Evolutionary conservation across 352 stramenopile genomes (phyloP).

Genomic region (Phytophthora colocasiae): DNA sequence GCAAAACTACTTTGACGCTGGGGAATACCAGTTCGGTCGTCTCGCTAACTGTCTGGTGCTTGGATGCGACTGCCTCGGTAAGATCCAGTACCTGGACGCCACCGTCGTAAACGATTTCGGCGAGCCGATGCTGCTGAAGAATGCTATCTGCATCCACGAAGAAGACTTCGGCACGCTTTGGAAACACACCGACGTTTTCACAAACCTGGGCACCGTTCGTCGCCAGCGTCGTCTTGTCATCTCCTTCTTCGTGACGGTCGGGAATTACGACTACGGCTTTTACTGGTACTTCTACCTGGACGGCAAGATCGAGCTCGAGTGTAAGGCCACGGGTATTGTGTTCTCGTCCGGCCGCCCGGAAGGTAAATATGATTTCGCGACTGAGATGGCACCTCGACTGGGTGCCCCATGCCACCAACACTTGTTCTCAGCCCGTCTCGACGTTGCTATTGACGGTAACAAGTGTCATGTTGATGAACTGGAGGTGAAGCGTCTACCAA

Average conservation of each 20-base stretch:
- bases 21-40: constrained; percentile 76
- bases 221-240: constrained; percentile 76
- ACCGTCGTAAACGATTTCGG: constrained; percentile 61
- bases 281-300: constrained; percentile 82
- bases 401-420: constrained; percentile 78
- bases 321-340: constrained; percentile 76
- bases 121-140: constrained; percentile 61
- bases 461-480: constrained; percentile 59
- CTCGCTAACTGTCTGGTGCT: constrained; percentile 77
- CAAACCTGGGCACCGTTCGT: constrained; percentile 42
- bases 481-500: constrained; percentile 56
- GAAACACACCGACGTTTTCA: constrained; percentile 68
- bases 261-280: constrained; percentile 87
- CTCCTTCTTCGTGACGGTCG: constrained; percentile 84
- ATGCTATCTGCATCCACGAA: constrained; percentile 87
- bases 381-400: constrained; percentile 61
- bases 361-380: constrained; percentile 56
- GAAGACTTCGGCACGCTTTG: constrained; percentile 81
- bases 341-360: constrained; percentile 69
- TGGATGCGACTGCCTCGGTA: constrained; percentile 82
- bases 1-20: constrained; percentile 88
- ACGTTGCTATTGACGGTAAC: constrained; percentile 75
- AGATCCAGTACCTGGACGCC: constrained; percentile 89
- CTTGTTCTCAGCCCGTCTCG: constrained; percentile 76
- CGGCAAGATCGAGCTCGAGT: constrained; percentile 82